Evolutionary conservation across 345 rosid species (phyloP).

Genomic region (Hirschfeldia incana): DNA sequence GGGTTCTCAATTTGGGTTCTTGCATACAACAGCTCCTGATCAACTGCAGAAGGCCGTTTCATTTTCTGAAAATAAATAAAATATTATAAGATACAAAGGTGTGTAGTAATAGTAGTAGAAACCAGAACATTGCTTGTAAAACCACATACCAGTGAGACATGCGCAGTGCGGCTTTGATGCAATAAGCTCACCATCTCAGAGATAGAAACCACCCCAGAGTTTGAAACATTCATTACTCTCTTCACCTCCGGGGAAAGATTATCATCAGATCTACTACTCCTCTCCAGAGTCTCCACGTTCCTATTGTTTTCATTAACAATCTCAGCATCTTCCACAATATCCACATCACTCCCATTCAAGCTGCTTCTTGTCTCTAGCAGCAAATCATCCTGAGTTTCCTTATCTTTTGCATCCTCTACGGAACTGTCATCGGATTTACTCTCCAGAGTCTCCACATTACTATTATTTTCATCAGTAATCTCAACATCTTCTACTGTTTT

Average conservation of each 20-base stretch:
- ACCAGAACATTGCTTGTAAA: not conserved
- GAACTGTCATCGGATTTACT: constrained; percentile 27
- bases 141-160: constrained; percentile 49
- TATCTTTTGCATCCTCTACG: constrained; percentile 22
- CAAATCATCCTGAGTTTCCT: constrained; percentile 28
- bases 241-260: constrained; percentile 39
- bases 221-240: constrained; percentile 38
- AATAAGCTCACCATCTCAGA: constrained; percentile 69
- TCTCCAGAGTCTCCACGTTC: constrained; percentile 36
- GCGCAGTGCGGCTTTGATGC: constrained; percentile 54
- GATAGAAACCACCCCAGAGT: constrained; percentile 52
- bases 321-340: constrained; percentile 32
- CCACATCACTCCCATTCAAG: constrained; percentile 19
- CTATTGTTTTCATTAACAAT: constrained; percentile 20
- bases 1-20: constrained; percentile 73
- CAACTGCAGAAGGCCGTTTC: constrained; percentile 60
- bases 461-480: constrained; percentile 14
- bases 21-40: constrained; percentile 54
- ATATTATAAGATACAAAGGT: not conserved
- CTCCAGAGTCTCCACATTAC: constrained; percentile 35
- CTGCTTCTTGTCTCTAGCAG: constrained; percentile 19
- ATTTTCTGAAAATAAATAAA: constrained; percentile 46
- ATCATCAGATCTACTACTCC: constrained; percentile 28
- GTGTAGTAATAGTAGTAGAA: constrained; percentile 2
- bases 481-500: constrained; percentile 12